Conservation (phyloP, 148 eudicot species). For the Rhododendron vialii region DNA sequence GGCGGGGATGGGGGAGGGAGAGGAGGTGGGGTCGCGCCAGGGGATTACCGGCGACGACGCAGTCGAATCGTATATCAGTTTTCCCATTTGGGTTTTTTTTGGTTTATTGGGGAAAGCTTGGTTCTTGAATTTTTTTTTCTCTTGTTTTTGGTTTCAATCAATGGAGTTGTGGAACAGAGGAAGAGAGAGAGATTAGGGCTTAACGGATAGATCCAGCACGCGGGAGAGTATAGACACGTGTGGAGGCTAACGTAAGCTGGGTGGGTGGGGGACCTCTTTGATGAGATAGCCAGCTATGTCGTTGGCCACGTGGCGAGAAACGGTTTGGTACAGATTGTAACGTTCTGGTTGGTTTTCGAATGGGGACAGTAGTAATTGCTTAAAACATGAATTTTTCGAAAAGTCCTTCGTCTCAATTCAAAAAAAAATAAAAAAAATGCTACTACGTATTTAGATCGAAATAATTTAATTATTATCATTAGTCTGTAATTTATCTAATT, state of each 20-base stretch:
- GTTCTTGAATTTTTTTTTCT: neutral
- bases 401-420: too few relatives aligned
- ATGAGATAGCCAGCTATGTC: neutral
- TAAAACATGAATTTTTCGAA: too few relatives aligned
- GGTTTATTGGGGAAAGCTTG: neutral
- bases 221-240: constrained; percentile 43
- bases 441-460: too few relatives aligned
- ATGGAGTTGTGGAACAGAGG: constrained; percentile 13
- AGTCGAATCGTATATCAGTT: constrained; percentile 63
- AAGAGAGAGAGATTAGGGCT: constrained; percentile 38
- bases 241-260: neutral
- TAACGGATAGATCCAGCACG: constrained; percentile 50
- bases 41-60: constrained; percentile 47
- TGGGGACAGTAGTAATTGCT: too few relatives aligned
- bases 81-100: constrained; percentile 46
- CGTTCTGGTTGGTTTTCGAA: neutral
- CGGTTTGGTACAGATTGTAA: neutral
- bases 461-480: too few relatives aligned
- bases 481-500: too few relatives aligned
- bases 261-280: neutral
- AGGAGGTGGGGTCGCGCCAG: constrained; percentile 48
- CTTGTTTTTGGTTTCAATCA: neutral
- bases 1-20: constrained; percentile 16
- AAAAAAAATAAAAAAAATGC: too few relatives aligned
- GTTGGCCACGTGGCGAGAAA: neutral